Percentiles rank a stretch among this genome's conserved stretches.
phyloP scores from a whole-genome alignment of 257 asterid genomes.

The Ophiorrhiza pumila region DNA sequence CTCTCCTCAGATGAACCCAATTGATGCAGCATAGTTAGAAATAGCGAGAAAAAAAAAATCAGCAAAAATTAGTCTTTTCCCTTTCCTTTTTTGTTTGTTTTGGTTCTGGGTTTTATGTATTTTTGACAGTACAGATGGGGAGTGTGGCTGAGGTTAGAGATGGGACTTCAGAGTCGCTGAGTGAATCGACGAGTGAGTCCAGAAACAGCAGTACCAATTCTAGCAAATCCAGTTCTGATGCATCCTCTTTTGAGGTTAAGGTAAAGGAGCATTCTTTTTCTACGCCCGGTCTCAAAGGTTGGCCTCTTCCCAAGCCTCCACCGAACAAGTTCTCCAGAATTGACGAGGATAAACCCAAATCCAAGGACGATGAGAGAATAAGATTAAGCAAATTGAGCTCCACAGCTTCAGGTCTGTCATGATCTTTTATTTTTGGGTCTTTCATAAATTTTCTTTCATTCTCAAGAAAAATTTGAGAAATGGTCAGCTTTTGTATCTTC shows the following conservation, averaged over 20 bases:
- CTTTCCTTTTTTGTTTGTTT: neutral
- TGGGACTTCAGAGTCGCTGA: constrained; percentile 32
- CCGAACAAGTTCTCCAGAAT: constrained; percentile 31
- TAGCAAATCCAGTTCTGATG: constrained; percentile 46
- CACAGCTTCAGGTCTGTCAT: constrained; percentile 50
- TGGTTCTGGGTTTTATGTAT: constrained; percentile 11
- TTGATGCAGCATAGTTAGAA: constrained; percentile 3
- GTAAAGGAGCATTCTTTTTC: constrained; percentile 17
- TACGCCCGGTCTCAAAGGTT: constrained; percentile 40
- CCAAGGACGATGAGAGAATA: constrained; percentile 25
- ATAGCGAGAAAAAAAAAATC: neutral
- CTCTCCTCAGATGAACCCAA: constrained; percentile 25
- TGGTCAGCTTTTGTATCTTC: neutral
- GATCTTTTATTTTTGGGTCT: neutral
- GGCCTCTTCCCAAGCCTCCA: constrained; percentile 58
- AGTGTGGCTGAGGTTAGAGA: constrained; percentile 36
- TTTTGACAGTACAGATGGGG: constrained; percentile 43
- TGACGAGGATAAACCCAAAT: constrained; percentile 24
- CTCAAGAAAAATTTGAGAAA: neutral
- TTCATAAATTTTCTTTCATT: neutral
- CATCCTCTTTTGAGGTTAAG: constrained; percentile 31
- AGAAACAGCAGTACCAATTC: constrained; percentile 40
- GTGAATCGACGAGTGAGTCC: constrained; percentile 46
- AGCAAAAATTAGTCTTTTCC: neutral
- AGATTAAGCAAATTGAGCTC: constrained; percentile 39